Base-by-base conservation (phyloP, 2,329 filamentous ascomycete species). In the Aspergillus caelatus region DNA sequence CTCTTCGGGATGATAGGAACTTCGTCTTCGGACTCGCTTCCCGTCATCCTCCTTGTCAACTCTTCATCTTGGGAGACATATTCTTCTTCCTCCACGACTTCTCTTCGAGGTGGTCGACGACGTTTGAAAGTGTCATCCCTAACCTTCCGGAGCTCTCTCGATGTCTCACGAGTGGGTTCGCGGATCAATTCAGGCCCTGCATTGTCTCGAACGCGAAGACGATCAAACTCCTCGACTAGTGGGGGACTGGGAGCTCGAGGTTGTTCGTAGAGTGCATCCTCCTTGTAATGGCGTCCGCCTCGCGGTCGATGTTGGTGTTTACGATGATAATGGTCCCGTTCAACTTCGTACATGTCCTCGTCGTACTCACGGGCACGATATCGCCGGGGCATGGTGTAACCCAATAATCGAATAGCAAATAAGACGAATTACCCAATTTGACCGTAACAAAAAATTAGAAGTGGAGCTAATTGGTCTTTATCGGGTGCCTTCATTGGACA, bases 221-320 rank as follows among this genome's bases (percentile, higher is more conserved):
- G 74, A 43, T 78, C 76, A n/a, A 76, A 71, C 34, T 75, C 74
- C 70, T 71, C 86, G 75, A 74, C 83, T 60, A 66, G 79, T 69
- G 64, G 66, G 2, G 69, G 84, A 74, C 67, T 82, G 72, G 72
- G 70, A 43, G 67, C 66, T 32, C 72, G 73, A 41, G 70, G 72
- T 39, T 55, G 52, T 46, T 66, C 67, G 39, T 77, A 61, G 12
- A 43, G 67, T 21, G 70, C 45, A 16, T 77, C 75, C 14, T 74
- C 70, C 21, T 75, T 73, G 32, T 70, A 67, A 23, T 68, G 61
- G 5, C 68, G 74, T 21, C 71, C 72, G n/a, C 68, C 68, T 64
- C 69, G 67, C 5, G 65, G 65, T 26, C 68, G 70, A 54, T 67
- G 52, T 55, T 55, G 32, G 14, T 55, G 34, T 19, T 55, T 55